Conservation (phyloP, 2,329 filamentous ascomycete species). For the Apiospora koreana region DNA sequence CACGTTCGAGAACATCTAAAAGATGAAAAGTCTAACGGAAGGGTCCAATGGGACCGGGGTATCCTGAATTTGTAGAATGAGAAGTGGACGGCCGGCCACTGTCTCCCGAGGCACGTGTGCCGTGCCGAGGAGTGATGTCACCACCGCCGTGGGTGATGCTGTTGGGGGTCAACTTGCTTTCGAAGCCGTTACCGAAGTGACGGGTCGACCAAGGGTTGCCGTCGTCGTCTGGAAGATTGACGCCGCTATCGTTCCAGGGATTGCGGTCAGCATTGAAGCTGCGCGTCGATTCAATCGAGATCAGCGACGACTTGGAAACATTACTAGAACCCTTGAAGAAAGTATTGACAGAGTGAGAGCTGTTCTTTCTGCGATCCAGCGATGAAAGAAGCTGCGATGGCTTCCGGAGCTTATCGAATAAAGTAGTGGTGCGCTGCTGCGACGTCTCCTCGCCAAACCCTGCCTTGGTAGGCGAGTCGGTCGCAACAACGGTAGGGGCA, state of each 20-base stretch:
- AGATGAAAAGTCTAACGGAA: constrained; percentile 71
- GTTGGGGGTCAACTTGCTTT: constrained; percentile 60
- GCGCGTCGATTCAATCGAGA: constrained; percentile 92
- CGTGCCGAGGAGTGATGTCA: constrained; percentile 82
- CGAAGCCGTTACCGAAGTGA: constrained; percentile 65
- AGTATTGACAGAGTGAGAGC: constrained; percentile 79
- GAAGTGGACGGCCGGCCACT: constrained; percentile 91
- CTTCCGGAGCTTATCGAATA: constrained; percentile 92
- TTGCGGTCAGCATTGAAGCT: constrained; percentile 90
- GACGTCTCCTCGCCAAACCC: constrained; percentile 81
- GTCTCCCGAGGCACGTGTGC: constrained; percentile 81
- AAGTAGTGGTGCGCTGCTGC: constrained; percentile 73
- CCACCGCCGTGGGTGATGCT: constrained; percentile 70
- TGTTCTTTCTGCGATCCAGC: constrained; percentile 92
- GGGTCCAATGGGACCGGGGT: constrained; percentile 89
- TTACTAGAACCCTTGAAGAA: constrained; percentile 93
- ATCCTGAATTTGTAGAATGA: constrained; percentile 94
- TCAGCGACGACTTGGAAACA: constrained; percentile 91
- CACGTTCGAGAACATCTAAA: constrained; percentile 49
- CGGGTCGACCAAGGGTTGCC: constrained; percentile 62
- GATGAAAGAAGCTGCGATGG: constrained; percentile 83
- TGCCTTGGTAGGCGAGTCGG: constrained; percentile 86
- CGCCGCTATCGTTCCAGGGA: constrained; percentile 96
- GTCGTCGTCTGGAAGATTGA: constrained; percentile 90
- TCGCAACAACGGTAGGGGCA: constrained; percentile 75